Conservation (phyloP, 345 rosid genomes). For the Hypericum perforatum region DNA sequence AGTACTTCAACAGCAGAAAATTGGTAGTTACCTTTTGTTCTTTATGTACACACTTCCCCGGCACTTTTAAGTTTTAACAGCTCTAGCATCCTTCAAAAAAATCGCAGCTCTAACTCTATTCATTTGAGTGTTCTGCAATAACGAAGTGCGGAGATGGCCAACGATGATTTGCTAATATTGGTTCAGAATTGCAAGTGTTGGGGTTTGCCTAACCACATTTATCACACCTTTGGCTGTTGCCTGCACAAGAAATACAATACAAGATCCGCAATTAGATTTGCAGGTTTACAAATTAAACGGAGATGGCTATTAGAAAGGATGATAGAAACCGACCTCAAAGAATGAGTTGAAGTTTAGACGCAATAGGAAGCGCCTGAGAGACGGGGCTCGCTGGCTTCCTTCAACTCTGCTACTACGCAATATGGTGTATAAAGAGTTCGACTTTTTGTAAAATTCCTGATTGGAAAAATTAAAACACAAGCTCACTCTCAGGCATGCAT, state of each 20-base stretch:
- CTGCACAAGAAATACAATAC: conserved; percentile 28
- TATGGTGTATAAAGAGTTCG: conserved; percentile 81
- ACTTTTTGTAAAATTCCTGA: conserved; percentile 95
- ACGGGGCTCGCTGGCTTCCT: conserved; percentile 94
- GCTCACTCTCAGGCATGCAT: no score
- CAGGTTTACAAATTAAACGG: neutral
- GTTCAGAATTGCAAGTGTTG: conserved; percentile 7
- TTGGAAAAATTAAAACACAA: conserved; percentile 4
- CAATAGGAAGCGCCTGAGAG: conserved; percentile 85
- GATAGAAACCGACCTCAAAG: conserved; percentile 51
- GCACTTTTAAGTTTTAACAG: no score
- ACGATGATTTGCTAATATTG: neutral
- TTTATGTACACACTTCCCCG: no score
- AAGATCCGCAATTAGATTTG: conserved; percentile 1
- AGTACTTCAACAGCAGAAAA: no score
- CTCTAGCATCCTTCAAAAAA: no score
- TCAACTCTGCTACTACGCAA: conserved; percentile 88
- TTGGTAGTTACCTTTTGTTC: no score
- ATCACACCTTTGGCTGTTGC: conserved; percentile 77
- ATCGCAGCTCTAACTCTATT: no score
- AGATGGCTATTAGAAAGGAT: neutral
- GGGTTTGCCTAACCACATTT: conserved; percentile 74
- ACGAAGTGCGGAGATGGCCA: neutral
- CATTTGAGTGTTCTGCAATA: neutral
- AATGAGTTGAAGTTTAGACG: conserved; percentile 82